These are phyloP conservation scores for Trapa incisa DNA, from an alignment of 345 rosid species.

Conservation along the genomic window DNA sequence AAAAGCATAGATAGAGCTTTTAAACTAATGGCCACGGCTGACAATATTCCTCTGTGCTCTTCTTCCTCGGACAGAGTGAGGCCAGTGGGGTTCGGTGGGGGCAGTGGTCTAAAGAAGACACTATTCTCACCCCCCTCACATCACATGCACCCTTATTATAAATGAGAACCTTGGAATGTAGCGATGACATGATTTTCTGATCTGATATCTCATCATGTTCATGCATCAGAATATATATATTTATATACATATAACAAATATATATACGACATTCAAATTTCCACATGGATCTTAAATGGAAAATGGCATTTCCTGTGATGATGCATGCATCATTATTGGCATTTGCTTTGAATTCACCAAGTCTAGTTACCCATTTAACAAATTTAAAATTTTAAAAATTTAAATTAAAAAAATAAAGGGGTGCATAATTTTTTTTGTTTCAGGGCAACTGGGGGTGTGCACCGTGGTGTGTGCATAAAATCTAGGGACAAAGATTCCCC, in stretches of 20 bases:
- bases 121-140: background rate
- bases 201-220: background rate
- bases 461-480: background rate
- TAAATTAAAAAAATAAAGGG: no score
- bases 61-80: conserved; percentile 9
- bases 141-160: conserved; percentile 2
- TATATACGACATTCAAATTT: no score
- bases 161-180: conserved; percentile 4
- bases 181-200: background rate
- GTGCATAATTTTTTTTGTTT: no score
- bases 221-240: no score
- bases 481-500: conserved; percentile 7
- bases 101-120: background rate
- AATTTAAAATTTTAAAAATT: no score
- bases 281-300: no score
- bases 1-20: background rate
- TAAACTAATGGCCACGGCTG: background rate
- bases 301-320: no score
- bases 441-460: background rate
- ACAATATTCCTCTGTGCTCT: conserved; percentile 9
- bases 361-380: no score
- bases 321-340: background rate
- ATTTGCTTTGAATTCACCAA: no score
- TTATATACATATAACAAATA: no score
- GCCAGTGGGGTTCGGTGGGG: background rate